A percentile compares a stretch with the other conserved stretches of the same genome.
These are phyloP conservation scores for Globisporangium cederbergense DNA, from an alignment of 352 stramenopile species.

Conservation along the genomic window DNA sequence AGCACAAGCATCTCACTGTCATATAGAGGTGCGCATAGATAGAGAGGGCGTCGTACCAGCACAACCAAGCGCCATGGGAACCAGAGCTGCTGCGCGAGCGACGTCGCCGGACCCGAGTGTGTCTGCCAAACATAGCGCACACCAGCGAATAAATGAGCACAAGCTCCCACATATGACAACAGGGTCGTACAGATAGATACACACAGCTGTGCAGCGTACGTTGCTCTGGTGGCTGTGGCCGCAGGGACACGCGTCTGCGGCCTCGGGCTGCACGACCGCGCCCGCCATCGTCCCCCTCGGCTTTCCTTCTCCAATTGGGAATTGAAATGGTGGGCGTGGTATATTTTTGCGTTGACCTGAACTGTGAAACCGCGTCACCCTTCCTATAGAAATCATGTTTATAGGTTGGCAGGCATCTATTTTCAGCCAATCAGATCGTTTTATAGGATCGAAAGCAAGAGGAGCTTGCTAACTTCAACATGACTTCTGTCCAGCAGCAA, in stretches of 20 bases:
- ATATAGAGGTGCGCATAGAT: neutral
- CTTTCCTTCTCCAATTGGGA: conserved; percentile 5
- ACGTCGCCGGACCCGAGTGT: conserved; percentile 11
- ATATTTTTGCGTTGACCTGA: conserved; percentile 5
- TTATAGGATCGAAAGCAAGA: neutral
- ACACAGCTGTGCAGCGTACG: neutral
- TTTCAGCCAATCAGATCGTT: conserved; percentile 7
- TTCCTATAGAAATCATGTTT: conserved; percentile 2
- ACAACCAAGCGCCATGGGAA: conserved; percentile 62
- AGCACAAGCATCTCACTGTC: neutral
- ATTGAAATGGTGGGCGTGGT: neutral
- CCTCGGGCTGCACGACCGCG: conserved; percentile 24
- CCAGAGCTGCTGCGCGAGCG: conserved; percentile 67
- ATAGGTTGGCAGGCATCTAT: neutral
- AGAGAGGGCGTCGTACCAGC: conserved; percentile 25
- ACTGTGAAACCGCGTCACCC: neutral
- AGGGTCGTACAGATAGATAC: neutral
- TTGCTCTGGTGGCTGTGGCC: conserved; percentile 27
- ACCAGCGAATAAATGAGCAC: neutral
- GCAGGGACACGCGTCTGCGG: conserved; percentile 24
- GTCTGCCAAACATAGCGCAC: neutral
- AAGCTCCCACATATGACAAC: neutral
- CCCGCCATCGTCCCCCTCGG: neutral
- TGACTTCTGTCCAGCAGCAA: neutral
- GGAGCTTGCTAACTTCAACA: conserved; percentile 5